Conservation (phyloP, 352 stramenopile genomes). For the Blastocystis sp. region DNA sequence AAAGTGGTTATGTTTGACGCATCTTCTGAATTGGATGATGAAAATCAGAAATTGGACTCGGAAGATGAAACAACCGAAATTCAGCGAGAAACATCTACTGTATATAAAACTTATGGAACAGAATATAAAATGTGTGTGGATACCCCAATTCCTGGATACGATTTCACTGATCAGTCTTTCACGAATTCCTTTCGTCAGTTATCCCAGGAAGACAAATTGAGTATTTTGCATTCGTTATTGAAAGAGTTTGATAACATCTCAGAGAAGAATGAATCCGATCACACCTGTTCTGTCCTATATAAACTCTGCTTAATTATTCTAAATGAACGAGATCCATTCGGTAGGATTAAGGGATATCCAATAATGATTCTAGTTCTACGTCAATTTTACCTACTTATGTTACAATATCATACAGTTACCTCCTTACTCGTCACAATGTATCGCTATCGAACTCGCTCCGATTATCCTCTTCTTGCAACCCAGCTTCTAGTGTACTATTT, state of each 20-base stretch:
- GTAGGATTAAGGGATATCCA: background rate
- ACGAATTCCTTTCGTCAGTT: background rate
- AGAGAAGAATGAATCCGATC: background rate
- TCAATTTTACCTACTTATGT: slow-evolving; percentile 14
- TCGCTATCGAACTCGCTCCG: background rate
- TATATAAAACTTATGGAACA: background rate
- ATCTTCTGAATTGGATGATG: no score
- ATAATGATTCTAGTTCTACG: slow-evolving; percentile 5
- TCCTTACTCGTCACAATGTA: background rate
- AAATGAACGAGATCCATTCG: background rate
- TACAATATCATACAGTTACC: background rate
- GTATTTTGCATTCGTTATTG: background rate
- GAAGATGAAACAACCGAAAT: no score
- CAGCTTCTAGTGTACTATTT: slow-evolving; percentile 49
- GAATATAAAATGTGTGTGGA: background rate
- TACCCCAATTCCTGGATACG: background rate
- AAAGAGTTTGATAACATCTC: background rate
- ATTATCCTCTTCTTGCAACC: background rate
- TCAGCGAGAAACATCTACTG: no score
- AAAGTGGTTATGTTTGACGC: no score
- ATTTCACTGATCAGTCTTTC: background rate
- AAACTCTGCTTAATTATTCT: slow-evolving; percentile 31
- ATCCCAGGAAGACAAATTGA: background rate
- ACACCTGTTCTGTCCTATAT: background rate
- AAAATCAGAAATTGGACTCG: no score